phyloP scores from a whole-genome alignment of 2,329 filamentous ascomycete species.

The Corynespora cassiicola region DNA sequence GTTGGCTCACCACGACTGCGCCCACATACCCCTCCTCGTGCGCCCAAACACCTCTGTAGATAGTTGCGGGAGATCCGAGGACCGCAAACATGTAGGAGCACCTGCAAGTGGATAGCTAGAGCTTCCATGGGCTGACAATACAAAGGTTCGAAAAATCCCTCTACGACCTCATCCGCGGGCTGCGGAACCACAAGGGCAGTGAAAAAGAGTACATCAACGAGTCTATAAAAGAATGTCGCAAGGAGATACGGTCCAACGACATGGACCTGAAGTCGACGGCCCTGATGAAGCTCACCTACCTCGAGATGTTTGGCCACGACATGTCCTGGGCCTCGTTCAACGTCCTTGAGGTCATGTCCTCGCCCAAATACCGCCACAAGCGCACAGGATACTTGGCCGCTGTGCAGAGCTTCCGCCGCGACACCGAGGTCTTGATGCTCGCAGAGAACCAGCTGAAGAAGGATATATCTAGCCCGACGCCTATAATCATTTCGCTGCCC shows the following conservation, averaged over 20 bases:
- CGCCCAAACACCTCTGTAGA: slow-evolving; percentile 19
- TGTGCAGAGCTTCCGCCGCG: slow-evolving; percentile 92
- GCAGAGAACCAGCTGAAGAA: slow-evolving; percentile 97
- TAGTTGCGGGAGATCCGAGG: slow-evolving; percentile 23
- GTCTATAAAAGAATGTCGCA: slow-evolving; percentile 91
- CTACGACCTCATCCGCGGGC: slow-evolving; percentile 95
- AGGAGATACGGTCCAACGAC: slow-evolving; percentile 90
- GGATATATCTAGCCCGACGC: slow-evolving; percentile 76
- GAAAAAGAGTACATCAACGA: slow-evolving; percentile 96
- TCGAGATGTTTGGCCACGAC: slow-evolving; percentile 99
- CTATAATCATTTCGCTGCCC: slow-evolving; percentile 82
- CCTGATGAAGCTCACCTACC: slow-evolving; percentile 91
- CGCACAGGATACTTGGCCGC: slow-evolving; percentile 93
- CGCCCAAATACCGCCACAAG: slow-evolving; percentile 92
- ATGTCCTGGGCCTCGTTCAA: slow-evolving; percentile 99
- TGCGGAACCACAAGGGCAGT: slow-evolving; percentile 93
- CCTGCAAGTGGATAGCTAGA: no score
- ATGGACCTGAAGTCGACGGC: slow-evolving; percentile 98
- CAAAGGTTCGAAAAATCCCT: slow-evolving; percentile 97
- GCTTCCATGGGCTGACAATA: slow-evolving; percentile 12
- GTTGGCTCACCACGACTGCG: slow-evolving; percentile 28
- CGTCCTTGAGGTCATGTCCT: slow-evolving; percentile 98
- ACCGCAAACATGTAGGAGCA: slow-evolving; percentile 30
- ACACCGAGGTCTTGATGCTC: slow-evolving; percentile 97
- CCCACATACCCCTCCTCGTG: slow-evolving; percentile 37